These are phyloP conservation scores for Teratosphaeria nubilosa DNA, from an alignment of 2,329 filamentous ascomycete genomes.

Conservation along the genomic window DNA sequence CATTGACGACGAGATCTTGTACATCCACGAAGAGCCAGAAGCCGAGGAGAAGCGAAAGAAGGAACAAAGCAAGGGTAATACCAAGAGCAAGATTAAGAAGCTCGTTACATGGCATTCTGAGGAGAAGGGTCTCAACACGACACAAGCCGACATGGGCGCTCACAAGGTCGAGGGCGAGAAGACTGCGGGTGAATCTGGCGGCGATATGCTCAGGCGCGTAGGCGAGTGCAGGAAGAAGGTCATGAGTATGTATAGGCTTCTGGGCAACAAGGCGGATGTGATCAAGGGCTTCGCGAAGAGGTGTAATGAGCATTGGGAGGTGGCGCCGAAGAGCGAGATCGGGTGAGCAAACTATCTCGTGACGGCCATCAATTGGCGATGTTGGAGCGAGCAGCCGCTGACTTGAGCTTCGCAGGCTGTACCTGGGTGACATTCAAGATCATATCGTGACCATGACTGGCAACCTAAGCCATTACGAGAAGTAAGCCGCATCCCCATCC, in stretches of 20 bases:
- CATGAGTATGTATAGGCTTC: slow-evolving; percentile 83
- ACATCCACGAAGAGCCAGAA: slow-evolving; percentile 53
- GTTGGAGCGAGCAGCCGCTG: background rate
- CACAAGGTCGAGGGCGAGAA: slow-evolving; percentile 26
- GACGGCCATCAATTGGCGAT: background rate
- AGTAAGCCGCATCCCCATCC: slow-evolving; percentile 46
- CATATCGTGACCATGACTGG: slow-evolving; percentile 99
- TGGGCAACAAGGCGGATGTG: slow-evolving; percentile 96
- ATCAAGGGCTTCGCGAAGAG: slow-evolving; percentile 98
- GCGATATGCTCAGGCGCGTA: slow-evolving; percentile 84
- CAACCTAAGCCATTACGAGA: slow-evolving; percentile 92
- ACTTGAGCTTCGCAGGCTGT: slow-evolving; percentile 39
- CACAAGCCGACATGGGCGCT: slow-evolving; percentile 17
- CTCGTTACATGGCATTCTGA: background rate
- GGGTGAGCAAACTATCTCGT: slow-evolving; percentile 37
- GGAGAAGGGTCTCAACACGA: slow-evolving; percentile 2
- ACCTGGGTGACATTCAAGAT: slow-evolving; percentile 96
- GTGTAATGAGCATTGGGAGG: slow-evolving; percentile 96
- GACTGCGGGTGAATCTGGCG: slow-evolving; percentile 37
- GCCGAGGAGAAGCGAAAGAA: slow-evolving; percentile 21
- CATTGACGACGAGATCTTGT: slow-evolving; percentile 84
- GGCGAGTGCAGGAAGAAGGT: slow-evolving; percentile 95
- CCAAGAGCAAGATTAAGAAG: slow-evolving; percentile 5
- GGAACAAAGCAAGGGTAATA: slow-evolving; percentile 21
- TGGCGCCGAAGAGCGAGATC: slow-evolving; percentile 89